Conservation (phyloP, 140 eudicot species). For the Ambrosia hybrid region DNA sequence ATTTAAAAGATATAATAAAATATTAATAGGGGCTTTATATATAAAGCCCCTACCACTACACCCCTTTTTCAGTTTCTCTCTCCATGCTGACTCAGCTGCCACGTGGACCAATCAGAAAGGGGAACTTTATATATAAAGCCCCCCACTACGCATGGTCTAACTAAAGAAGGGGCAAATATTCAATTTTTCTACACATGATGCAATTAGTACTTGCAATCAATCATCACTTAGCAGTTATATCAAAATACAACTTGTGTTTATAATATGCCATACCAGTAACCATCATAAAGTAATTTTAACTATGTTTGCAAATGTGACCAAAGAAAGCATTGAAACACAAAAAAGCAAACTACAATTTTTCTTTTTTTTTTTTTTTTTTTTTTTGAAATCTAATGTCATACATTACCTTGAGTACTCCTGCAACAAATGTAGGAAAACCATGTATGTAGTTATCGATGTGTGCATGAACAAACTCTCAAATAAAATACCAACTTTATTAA, state of each 20-base stretch:
- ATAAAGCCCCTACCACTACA: no score
- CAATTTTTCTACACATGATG: background rate
- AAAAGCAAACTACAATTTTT: background rate
- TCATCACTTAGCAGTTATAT: background rate
- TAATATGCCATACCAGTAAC: background rate
- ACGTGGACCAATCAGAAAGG: no score
- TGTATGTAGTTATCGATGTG: no score
- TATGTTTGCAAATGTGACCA: background rate
- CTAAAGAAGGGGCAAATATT: background rate
- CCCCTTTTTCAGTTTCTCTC: no score
- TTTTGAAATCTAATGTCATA: background rate
- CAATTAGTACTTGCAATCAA: background rate
- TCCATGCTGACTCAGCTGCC: no score
- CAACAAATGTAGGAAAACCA: constrained; percentile 78
- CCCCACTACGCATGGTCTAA: background rate
- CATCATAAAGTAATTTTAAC: constrained; percentile 5
- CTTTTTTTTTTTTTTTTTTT: background rate
- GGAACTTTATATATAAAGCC: no score
- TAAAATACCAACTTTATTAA: no score
- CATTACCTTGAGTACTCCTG: constrained; percentile 79
- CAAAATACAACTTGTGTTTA: constrained; percentile 5
- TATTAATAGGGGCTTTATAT: no score
- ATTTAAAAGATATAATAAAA: no score
- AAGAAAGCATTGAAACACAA: background rate
- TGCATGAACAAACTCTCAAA: no score